phyloP scores from a whole-genome alignment of 2,329 filamentous ascomycete species.

The Aspergillus sp. region DNA sequence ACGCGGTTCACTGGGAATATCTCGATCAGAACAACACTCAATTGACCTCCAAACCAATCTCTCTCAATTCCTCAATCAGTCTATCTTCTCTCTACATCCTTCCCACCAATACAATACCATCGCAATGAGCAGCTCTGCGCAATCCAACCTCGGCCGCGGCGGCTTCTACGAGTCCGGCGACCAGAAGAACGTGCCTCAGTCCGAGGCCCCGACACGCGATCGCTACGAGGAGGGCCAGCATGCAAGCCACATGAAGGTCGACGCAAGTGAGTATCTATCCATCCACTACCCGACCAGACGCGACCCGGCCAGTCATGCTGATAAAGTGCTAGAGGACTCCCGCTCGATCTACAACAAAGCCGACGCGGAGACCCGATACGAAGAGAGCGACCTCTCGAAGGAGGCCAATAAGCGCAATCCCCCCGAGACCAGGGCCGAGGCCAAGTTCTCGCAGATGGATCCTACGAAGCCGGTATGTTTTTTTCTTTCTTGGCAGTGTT shows the following conservation, averaged over 20 bases:
- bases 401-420: conserved; percentile 11
- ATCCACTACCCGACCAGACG: conserved; percentile 3
- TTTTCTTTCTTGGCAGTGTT: not conserved
- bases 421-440: no score
- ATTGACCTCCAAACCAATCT: no score
- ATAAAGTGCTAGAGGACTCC: conserved; percentile 38
- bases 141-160: conserved; percentile 57
- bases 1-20: no score
- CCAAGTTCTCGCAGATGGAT: conserved; percentile 32
- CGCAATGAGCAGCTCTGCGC: no score
- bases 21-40: no score
- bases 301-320: no score
- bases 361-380: conserved; percentile 25
- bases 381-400: conserved; percentile 20
- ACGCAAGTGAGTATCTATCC: conserved; percentile 54
- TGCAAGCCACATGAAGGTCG: conserved; percentile 57
- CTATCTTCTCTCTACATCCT: no score
- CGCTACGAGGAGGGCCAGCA: conserved; percentile 64
- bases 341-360: conserved; percentile 38
- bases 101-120: no score
- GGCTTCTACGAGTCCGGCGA: conserved; percentile 67
- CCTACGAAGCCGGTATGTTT: conserved; percentile 33
- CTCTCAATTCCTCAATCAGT: no score
- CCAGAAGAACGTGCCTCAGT: conserved; percentile 56
- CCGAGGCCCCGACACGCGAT: conserved; percentile 43